A percentile compares a stretch with the other conserved stretches of the same genome.
Evolutionary conservation across 371 early-diverging fungal species (phyloP).

Genomic region (Dichotomocladium elegans): DNA sequence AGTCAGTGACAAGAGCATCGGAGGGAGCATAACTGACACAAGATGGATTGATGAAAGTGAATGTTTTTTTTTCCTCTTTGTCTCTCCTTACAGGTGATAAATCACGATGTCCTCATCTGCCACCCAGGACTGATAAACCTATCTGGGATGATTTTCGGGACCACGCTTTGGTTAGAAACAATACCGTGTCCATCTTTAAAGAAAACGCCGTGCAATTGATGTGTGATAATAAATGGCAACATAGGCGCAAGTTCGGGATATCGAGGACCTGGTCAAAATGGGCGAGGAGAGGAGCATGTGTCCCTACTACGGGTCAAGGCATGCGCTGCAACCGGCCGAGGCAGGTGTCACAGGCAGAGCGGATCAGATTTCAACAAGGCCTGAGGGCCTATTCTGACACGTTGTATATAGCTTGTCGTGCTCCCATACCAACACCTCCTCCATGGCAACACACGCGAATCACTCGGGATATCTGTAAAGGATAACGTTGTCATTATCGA

Average conservation of each 20-base stretch:
- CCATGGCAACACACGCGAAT: slow-evolving; percentile 68
- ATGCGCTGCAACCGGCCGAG: slow-evolving; percentile 56
- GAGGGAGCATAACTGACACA: slow-evolving; percentile 22
- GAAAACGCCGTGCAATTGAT: no score
- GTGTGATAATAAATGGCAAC: no score
- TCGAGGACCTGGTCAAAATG: slow-evolving; percentile 77
- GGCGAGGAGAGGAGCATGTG: slow-evolving; percentile 68
- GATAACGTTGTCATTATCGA: slow-evolving; percentile 81
- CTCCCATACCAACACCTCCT: slow-evolving; percentile 87
- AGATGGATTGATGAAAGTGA: neutral
- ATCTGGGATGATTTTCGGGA: slow-evolving; percentile 58
- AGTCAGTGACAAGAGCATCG: no score
- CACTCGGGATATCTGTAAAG: slow-evolving; percentile 71
- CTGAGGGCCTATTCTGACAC: no score
- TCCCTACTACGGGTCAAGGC: slow-evolving; percentile 90
- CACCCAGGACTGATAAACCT: slow-evolving; percentile 31
- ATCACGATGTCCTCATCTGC: slow-evolving; percentile 53
- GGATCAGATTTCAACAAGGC: no score
- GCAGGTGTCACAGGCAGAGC: slow-evolving; percentile 16
- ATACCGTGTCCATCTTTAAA: neutral
- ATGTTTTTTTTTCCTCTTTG: no score
- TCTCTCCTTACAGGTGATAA: slow-evolving; percentile 22
- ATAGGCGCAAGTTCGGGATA: slow-evolving; percentile 65
- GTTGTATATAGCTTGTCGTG: slow-evolving; percentile 56
- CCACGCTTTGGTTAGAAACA: slow-evolving; percentile 35